Base-by-base conservation (phyloP, 305 asterid species). In the Petunia hybrid region DNA sequence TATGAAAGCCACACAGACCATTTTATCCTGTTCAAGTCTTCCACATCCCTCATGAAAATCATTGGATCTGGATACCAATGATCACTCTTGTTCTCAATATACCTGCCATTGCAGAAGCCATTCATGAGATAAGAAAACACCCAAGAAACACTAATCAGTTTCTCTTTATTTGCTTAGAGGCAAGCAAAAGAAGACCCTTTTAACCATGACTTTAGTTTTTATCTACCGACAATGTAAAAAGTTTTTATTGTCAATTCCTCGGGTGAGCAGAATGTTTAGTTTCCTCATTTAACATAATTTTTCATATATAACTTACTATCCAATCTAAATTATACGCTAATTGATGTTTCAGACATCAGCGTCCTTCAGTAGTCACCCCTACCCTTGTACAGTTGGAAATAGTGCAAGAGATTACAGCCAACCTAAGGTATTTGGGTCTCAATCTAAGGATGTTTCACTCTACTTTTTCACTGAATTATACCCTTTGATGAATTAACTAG, bases 371-470 rank as follows among this genome's bases (percentile, higher is more conserved):
- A 82, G 92, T 94, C 77, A 91, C 91, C 73, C 98, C 98, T 83
- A 96, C 98, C 14, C 91, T 48, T 93, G 98, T 63, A 92, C 97
- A 0, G 93, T 91, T 76, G 98, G 97, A 53, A 94, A 94, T 84
- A 92, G 92, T 87, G 98, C 89, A 81, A 97, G 92, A 22, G 31
- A 22, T 22, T 22, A 22, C 85, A 77, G 43, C 63, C 98, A 94
- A 85, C 92, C 98, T 76, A 96, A 94, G 94, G 98, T 89, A 78
- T 71, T 22, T 22, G 31, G 31, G 31, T 22, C 31, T 22, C 31
- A 22, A 22, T 22, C 31, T 22, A 22, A 22, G 31, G 31, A 22
- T 22, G 31, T 22, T 22, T 22, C 31, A 22, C 31, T 22, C 31
- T 22, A 0, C 31, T 22, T 22, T 22, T 22, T 22, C 31, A 22